These are phyloP conservation scores for Phanerochaete sordida DNA, from an alignment of 768 basidiomycete species.

Conservation along the genomic window DNA sequence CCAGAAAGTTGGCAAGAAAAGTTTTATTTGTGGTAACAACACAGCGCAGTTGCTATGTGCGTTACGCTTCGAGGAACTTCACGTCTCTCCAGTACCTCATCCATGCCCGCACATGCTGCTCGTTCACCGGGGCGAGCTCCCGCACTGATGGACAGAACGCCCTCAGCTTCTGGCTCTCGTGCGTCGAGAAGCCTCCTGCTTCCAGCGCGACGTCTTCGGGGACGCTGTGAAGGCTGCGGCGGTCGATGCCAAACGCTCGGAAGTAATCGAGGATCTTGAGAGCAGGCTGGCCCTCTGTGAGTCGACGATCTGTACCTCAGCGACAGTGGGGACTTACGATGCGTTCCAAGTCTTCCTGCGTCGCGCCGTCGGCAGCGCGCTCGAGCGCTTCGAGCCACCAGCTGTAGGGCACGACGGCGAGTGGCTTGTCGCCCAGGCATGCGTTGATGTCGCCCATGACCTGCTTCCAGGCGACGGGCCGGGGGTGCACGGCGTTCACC, in stretches of 20 bases:
- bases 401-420: constrained; percentile 1
- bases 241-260: neutral
- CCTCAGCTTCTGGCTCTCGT: neutral
- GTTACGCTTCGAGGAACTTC: neutral
- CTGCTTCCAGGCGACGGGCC: constrained; percentile 9
- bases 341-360: constrained; percentile 3
- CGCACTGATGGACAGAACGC: neutral
- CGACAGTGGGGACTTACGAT: constrained; percentile 1
- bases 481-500: constrained; percentile 17
- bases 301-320: neutral
- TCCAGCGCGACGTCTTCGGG: neutral
- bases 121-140: neutral
- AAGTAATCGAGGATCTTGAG: constrained; percentile 4
- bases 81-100: constrained; percentile 5
- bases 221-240: neutral
- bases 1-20: too few relatives aligned
- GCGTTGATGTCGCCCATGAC: neutral
- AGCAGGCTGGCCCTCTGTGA: constrained; percentile 4
- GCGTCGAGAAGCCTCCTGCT: neutral
- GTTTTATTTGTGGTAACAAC: too few relatives aligned
- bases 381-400: constrained; percentile 7
- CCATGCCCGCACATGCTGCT: neutral
- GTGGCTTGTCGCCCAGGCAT: neutral
- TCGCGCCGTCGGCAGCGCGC: neutral
- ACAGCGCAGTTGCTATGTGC: too few relatives aligned